Conservation (phyloP, 2,329 filamentous ascomycete genomes). For the Fusarium incarnatum region DNA sequence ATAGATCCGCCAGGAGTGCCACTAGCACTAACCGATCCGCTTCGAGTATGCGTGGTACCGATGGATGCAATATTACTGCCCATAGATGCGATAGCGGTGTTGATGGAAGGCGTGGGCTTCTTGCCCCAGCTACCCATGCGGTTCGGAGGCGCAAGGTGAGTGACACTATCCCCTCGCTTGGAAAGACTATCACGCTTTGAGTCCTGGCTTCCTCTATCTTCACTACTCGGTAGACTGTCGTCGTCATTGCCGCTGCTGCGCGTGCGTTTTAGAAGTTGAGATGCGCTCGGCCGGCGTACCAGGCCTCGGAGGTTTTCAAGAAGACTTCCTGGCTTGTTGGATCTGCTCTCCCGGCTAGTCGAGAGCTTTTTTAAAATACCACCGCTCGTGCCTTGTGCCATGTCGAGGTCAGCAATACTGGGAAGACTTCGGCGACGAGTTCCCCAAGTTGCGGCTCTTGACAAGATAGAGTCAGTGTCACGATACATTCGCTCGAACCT, state of each 20-base stretch:
- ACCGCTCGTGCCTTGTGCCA: conserved; percentile 66
- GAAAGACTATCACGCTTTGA: conserved; percentile 48
- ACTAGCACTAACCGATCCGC: conserved; percentile 70
- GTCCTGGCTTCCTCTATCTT: conserved; percentile 44
- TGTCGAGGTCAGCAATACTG: conserved; percentile 65
- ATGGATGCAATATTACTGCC: conserved; percentile 66
- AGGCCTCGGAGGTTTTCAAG: conserved; percentile 64
- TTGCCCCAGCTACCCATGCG: conserved; percentile 65
- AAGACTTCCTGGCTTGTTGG: conserved; percentile 60
- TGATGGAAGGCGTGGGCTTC: conserved; percentile 66
- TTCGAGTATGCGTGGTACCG: conserved; percentile 67
- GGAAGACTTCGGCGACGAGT: conserved; percentile 75
- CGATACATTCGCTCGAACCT: conserved; percentile 63
- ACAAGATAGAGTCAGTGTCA: conserved; percentile 69
- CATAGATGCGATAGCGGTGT: conserved; percentile 68
- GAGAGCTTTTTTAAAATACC: conserved; percentile 73
- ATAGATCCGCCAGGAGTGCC: conserved; percentile 62
- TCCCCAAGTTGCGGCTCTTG: conserved; percentile 75
- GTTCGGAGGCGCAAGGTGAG: conserved; percentile 62
- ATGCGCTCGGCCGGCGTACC: conserved; percentile 62
- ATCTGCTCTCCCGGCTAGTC: conserved; percentile 60
- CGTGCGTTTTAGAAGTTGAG: conserved; percentile 59
- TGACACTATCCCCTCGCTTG: conserved; percentile 58
- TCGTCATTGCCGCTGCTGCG: conserved; percentile 55
- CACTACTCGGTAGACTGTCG: conserved; percentile 39